These are phyloP conservation scores for Mucuna pruriens DNA, from an alignment of 306 rosid species.

Conservation along the genomic window DNA sequence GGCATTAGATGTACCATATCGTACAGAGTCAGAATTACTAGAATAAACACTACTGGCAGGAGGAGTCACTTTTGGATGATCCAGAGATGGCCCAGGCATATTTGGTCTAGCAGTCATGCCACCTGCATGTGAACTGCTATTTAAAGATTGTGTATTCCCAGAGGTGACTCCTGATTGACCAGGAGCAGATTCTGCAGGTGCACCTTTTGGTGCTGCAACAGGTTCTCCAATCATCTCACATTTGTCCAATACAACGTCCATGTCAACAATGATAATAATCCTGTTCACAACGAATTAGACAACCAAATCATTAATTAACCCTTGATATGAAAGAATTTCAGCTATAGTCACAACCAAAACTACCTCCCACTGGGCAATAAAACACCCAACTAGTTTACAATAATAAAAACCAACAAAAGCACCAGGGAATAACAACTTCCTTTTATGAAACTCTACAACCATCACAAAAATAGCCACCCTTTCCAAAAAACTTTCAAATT, in stretches of 20 bases:
- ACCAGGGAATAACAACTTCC: neutral
- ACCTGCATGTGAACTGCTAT: constrained; percentile 39
- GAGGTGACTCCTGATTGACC: constrained; percentile 46
- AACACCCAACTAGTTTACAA: neutral
- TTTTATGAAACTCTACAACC: neutral
- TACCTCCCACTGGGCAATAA: neutral
- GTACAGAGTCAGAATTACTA: constrained; percentile 45
- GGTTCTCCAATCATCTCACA: constrained; percentile 77
- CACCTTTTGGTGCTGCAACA: constrained; percentile 36
- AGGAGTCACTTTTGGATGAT: constrained; percentile 51
- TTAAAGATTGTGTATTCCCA: constrained; percentile 50
- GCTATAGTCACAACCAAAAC: neutral
- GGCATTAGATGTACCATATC: constrained; percentile 46
- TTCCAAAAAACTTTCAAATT: neutral
- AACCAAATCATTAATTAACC: constrained; percentile 14
- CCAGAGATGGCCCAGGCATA: constrained; percentile 45
- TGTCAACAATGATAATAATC: constrained; percentile 70
- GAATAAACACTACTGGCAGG: constrained; percentile 47
- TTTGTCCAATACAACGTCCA: constrained; percentile 63
- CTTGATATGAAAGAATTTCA: neutral
- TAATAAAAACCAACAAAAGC: neutral
- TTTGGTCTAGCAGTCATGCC: constrained; percentile 45
- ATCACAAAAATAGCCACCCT: neutral
- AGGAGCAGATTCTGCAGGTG: constrained; percentile 33
- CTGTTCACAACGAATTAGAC: constrained; percentile 48